Evolutionary conservation across 1,284 basidiomycete genomes (phyloP), one percentile per base, ranked within the genome.

Genomic region (Pisolithus thermaeus): DNA sequence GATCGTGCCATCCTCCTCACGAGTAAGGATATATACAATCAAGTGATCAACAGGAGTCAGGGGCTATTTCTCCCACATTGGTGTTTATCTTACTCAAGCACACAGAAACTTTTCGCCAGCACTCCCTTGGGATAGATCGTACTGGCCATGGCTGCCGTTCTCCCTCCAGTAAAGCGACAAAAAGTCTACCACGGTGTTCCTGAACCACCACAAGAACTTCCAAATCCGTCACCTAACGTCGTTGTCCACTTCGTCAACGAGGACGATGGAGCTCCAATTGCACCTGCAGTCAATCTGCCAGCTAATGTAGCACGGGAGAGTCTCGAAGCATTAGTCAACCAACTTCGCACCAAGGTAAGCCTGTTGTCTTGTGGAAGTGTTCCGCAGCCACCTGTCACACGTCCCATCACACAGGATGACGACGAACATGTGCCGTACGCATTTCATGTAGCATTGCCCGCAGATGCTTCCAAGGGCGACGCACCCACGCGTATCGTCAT

Each of bases 171-270:
- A 25, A 93, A 93, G 71, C 77, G 91, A 57, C 79, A 85, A 64
- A 92, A 92, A 66, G 76, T 87, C 22, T 86, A 88, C 64, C 85
- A 92, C 61, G 84, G 87, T 9, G 67, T 84, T 1, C 77, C 81
- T 52, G 79, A 82, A 56, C 86, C 86, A 46, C 78, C 74, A 41
- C 77, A 78, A 52, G 80, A 81, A 55, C 67, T 72, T 3, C 70
- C 71, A n/a, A 70, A 75, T 52, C 78, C 82, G 6, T 77, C 79
- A 2, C 78, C 80, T 1, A 87, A 85, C 56, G 72, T 97, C 54
- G 80, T 96, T 16, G 92, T 96, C 20, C 92, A 96, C 66, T 96
- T 97, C 67, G 85, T 92, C 38, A 87, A 87, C 16, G 90, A 93
- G 56, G 87, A 93, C 53, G 88, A 92, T 68, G 90, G 87, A 0